Base-by-base conservation (phyloP, 352 stramenopile genomes). In the Pythium volutum region DNA sequence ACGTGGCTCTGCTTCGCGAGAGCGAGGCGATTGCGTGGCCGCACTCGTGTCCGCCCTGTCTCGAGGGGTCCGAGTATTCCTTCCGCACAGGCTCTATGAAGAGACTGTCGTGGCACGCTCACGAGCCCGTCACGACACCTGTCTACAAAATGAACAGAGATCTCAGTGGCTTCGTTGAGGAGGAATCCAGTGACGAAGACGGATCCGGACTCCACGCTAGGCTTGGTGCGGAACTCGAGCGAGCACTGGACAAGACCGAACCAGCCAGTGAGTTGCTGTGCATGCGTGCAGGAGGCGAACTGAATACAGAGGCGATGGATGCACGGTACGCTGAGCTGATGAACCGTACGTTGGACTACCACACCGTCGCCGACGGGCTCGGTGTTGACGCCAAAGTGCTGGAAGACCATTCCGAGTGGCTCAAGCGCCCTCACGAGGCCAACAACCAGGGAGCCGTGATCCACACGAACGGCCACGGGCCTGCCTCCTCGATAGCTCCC, bases 1-100 rank as follows among this genome's bases (percentile, higher is more conserved):
- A 94, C 45, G 34, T 87, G 23, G 80, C 76, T 5, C 68, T 92
- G 22, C 76, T 76, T 20, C 72, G 84, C 12, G 68, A 69, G 0
- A 89, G 84, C 47, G 76, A 87, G 47, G 16, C 2, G 12, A 20
- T 55, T 20, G 27, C 48, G 15, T 69, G 62, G 62, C 62, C 62
- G 1, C 54, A 69, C 6, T 54, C 62, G 11, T 56, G 62, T 23
- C 62, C 55, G 1, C 41, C 62, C 11, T 69, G 62, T 4, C 41
- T 84, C 9, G 70, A 86, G 23, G 31, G 31, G 10, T 36, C 6
- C 31, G 31, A 36, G 31, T 36, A 8, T 8, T 84, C 73, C 70
- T 76, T 77, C 15, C 43, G 69, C 14, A 73, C 69, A 6, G 34
- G 33, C 25, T 49, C 42, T 2, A n/a, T 25, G 15, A 45, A 41